phyloP scores from a whole-genome alignment of 2,329 filamentous ascomycete species.

The Aureobasidium subglaciale region DNA sequence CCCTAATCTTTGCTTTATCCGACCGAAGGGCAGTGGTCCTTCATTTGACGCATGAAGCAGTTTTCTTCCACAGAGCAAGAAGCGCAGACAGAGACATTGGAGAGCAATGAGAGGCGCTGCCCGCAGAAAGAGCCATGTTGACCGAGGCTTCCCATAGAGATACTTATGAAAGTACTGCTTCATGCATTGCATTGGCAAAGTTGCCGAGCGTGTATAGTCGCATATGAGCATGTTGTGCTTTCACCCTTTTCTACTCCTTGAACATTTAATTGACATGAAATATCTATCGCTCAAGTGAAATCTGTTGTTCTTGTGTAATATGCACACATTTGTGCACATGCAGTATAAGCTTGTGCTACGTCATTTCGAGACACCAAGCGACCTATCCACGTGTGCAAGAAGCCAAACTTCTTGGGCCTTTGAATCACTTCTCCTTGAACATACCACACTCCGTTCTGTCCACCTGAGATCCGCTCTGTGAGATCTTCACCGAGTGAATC shows the following conservation, averaged over 20 bases:
- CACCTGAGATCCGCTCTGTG: not conserved
- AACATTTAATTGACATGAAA: not conserved
- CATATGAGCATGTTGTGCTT: conserved; percentile 10
- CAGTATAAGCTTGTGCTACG: not conserved
- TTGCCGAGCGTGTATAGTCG: conserved; percentile 10
- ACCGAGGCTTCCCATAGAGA: conserved; percentile 12
- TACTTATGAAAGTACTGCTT: conserved; percentile 15
- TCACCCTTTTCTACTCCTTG: not conserved
- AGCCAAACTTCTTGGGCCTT: not conserved
- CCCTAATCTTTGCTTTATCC: not conserved
- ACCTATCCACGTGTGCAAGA: conserved; percentile 3
- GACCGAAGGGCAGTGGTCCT: not conserved
- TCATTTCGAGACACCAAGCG: not conserved
- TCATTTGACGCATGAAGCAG: not conserved
- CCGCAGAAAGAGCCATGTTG: conserved; percentile 1
- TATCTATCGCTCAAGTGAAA: not conserved
- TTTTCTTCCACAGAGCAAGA: not conserved
- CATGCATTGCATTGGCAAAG: conserved; percentile 9
- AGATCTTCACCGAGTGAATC: not conserved
- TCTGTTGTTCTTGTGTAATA: not conserved
- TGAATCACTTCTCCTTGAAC: not conserved
- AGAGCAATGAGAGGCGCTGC: not conserved
- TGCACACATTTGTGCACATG: not conserved
- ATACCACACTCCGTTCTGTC: not conserved
- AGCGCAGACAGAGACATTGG: conserved; percentile 10